Base-by-base conservation (phyloP, 2,329 filamentous ascomycete species). In the Aspergillus japonicus region DNA sequence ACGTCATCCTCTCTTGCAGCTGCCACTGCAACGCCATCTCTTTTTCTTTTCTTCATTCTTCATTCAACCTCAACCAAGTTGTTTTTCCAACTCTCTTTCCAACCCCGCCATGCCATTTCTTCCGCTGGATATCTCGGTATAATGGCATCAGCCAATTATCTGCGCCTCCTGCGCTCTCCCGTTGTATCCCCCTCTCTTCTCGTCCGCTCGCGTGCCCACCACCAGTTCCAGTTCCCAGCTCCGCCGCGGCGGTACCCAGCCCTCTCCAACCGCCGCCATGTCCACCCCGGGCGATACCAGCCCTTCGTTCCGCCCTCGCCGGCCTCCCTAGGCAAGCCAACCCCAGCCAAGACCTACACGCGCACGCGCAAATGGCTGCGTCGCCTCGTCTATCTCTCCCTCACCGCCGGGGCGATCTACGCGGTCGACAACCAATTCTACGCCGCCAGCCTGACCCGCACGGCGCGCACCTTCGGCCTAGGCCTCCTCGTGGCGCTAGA, bases 401-500 rank as follows among this genome's bases (percentile, higher is more conserved):
- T 83, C 33, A 76, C 86, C 3, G 79, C 85, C 39, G 90, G 87
- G 31, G 72, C 82, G 5, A 73, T 87, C 56, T 96, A 91, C 73
- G 75, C 85, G 10, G 69, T 89, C 61, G 95, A 99, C 77, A 84
- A 77, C 14, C 84, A 89, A 64, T 82, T 90, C 71, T 96, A 95
- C 76, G 91, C 92, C 54, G 89, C 90, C 0, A 89, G 91, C 12
- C 78, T 96, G 26, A 86, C 84, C 42, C 89, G 95, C 58, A 94
- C 90, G 24, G 76, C 90, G 47, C 89, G 89, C 47, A 97, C 95
- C 0, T 96, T 98, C 74, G 83, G 84, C 47, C 86, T 86, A 2
- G 94, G 92, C 7, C 79, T 96, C 11, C 72, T 93, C 50, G 90
- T 96, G 16, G 94, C 93, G 0, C 71, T 93, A 24, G 95, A 99